Base-by-base conservation (phyloP, 495 filamentous ascomycete species). In the Neurospora intermedia region DNA sequence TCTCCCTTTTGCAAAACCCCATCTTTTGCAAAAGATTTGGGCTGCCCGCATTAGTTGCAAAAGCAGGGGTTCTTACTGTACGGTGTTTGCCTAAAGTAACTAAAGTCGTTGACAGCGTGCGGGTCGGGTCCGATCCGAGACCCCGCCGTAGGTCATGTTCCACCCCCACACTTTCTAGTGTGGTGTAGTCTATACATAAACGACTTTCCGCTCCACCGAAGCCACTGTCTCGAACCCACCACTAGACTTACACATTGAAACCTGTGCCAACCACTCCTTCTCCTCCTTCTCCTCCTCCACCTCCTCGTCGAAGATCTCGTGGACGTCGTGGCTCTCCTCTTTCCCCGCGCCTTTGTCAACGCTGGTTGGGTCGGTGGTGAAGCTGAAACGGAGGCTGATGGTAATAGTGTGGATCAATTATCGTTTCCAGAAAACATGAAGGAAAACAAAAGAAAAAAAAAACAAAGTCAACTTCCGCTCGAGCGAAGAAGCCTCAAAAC, bases 401-500 rank as follows among this genome's bases (percentile, higher is more conserved):
- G 35, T 4, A 54, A 10, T 27, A 27, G 48, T 59, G 27, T 4
- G 20, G 10, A 23, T 20, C 48, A 27, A 11, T 27, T 27, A 2
- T 43, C 7, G 43, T 43, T 43, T 18, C 42, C 15, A 43, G 13
- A 10, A 23, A 20, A 23, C 11, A 31, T 35, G 13, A 62, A 62
- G 27, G 35, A 31, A 31, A 31, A 31, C 27, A 31, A 31, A 31
- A 27, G 27, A 27, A 27, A 54, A 23, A 59, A 59, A 31, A 23
- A 23, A 23, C n/a, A 35, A 62, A 27, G 10, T 16, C 38, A 45
- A 45, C 59, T 71, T 75, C 72, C 74, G 72, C 54, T 71, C 69
- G 69, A 73, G 74, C 74, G 74, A 74, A 69, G 72, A 66, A 75
- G 38, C 43, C 43, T 43, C 5, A 42, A 20, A 6, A 70, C 20